These are phyloP conservation scores for Torulaspora globosa DNA, from an alignment of 1,139 yeast genomes.

Conservation along the genomic window DNA sequence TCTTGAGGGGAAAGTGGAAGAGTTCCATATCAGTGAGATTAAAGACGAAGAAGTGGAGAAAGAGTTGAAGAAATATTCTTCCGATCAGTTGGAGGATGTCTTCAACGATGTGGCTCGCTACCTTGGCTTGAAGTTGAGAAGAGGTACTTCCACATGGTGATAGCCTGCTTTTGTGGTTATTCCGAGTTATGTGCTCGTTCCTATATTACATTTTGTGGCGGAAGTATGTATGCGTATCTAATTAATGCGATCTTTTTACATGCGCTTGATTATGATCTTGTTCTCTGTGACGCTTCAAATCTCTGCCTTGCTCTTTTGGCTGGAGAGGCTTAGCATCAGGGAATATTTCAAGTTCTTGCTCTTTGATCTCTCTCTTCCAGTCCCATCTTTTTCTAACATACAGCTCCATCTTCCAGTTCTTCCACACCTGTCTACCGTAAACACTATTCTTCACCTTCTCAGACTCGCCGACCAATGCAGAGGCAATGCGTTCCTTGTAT, in stretches of 20 bases:
- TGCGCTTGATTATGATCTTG: slow-evolving; percentile 4
- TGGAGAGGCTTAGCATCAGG: slow-evolving; percentile 36
- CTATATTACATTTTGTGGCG: slow-evolving; percentile 2
- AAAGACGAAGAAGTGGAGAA: slow-evolving; percentile 31
- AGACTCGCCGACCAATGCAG: slow-evolving; percentile 56
- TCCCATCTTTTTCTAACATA: slow-evolving; percentile 67
- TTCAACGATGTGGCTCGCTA: slow-evolving; percentile 64
- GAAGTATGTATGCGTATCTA: background rate
- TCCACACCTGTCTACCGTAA: slow-evolving; percentile 92
- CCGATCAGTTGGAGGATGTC: slow-evolving; percentile 47
- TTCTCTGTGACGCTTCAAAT: slow-evolving; percentile 9
- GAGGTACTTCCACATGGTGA: slow-evolving; percentile 51
- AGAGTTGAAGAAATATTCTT: slow-evolving; percentile 40
- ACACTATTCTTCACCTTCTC: slow-evolving; percentile 73
- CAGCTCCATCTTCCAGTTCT: slow-evolving; percentile 59
- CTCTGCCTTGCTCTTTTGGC: slow-evolving; percentile 17
- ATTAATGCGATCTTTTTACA: slow-evolving; percentile 10
- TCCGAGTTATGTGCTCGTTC: slow-evolving; percentile 1
- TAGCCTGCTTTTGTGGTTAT: background rate
- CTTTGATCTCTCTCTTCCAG: slow-evolving; percentile 74
- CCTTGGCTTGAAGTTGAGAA: slow-evolving; percentile 58
- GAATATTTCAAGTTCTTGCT: slow-evolving; percentile 56
- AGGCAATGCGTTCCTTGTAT: slow-evolving; percentile 83
- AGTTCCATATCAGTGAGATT: slow-evolving; percentile 32
- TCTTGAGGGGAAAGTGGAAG: slow-evolving; percentile 44